Evolutionary conservation across 208 protist species (phyloP).

Genomic region (Trypanosoma boissoni): DNA sequence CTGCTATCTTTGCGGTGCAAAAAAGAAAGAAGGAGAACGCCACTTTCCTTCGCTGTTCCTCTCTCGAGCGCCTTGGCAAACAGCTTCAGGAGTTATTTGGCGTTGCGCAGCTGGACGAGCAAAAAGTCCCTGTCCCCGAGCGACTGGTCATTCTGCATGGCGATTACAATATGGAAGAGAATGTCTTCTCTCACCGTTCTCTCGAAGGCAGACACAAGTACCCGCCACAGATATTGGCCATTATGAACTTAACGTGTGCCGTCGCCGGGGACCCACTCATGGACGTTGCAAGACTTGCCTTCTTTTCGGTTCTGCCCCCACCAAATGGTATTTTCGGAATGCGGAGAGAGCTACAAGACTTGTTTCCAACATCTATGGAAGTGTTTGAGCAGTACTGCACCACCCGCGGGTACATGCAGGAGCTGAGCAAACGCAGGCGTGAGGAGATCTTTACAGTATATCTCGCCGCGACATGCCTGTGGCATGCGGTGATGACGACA

Average conservation of each 20-base stretch:
- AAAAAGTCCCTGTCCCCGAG: constrained; percentile 49
- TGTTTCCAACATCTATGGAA: constrained; percentile 53
- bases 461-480: constrained; percentile 54
- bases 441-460: constrained; percentile 79
- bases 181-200: constrained; percentile 70
- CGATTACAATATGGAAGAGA: constrained; percentile 47
- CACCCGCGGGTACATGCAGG: constrained; percentile 58
- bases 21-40: too few relatives aligned
- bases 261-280: constrained; percentile 59
- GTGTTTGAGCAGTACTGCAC: constrained; percentile 74
- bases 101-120: constrained; percentile 44
- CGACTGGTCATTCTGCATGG: constrained; percentile 58
- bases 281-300: constrained; percentile 57
- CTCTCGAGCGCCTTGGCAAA: constrained; percentile 40
- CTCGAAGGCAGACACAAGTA: constrained; percentile 74
- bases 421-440: constrained; percentile 40
- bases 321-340: constrained; percentile 57
- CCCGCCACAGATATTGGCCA: constrained; percentile 45
- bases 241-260: constrained; percentile 53
- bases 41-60: constrained; percentile 23
- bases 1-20: too few relatives aligned
- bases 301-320: constrained; percentile 41
- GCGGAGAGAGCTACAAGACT: constrained; percentile 32
- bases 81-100: constrained; percentile 44
- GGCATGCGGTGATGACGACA: constrained; percentile 34